Evolutionary conservation across 768 basidiomycete genomes (phyloP).

Genomic region (Kwoniella botswanensis): DNA sequence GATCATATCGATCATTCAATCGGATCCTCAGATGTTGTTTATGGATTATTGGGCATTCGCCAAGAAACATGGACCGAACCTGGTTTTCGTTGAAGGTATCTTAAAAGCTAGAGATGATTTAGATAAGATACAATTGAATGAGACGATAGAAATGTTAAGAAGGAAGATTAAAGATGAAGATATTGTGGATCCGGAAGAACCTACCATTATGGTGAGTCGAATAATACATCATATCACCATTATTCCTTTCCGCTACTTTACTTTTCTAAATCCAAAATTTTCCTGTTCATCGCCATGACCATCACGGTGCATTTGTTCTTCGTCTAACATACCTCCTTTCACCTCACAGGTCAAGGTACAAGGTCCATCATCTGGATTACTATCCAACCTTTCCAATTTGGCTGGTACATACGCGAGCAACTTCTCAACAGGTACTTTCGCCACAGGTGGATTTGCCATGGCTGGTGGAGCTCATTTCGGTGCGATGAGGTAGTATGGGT

Average conservation of each 20-base stretch:
- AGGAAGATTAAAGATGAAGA: constrained; percentile 88
- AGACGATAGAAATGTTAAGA: constrained; percentile 92
- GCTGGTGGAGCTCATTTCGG: constrained; percentile 11
- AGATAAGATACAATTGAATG: constrained; percentile 81
- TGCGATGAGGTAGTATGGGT: not conserved
- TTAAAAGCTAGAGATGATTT: constrained; percentile 89
- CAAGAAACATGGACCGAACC: constrained; percentile 88
- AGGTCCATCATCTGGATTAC: constrained; percentile 32
- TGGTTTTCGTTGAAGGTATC: constrained; percentile 85
- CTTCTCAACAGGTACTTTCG: constrained; percentile 22
- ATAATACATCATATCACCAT: not conserved
- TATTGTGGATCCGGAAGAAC: constrained; percentile 53
- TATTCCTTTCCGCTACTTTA: not conserved
- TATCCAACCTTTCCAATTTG: constrained; percentile 44
- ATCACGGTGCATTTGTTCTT: too few relatives aligned
- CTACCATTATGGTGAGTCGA: constrained; percentile 57
- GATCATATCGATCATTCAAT: constrained; percentile 78
- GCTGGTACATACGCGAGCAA: constrained; percentile 41
- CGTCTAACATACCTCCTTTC: not conserved
- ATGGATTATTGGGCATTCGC: constrained; percentile 92
- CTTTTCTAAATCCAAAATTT: not conserved
- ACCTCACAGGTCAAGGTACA: constrained; percentile 39
- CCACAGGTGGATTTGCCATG: constrained; percentile 15
- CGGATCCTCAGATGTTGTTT: constrained; percentile 86
- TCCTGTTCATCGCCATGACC: not conserved